Evolutionary conservation across 2,329 filamentous ascomycete species (phyloP), one percentile per base, ranked within the genome.

Genomic region (Diaporthe eres): DNA sequence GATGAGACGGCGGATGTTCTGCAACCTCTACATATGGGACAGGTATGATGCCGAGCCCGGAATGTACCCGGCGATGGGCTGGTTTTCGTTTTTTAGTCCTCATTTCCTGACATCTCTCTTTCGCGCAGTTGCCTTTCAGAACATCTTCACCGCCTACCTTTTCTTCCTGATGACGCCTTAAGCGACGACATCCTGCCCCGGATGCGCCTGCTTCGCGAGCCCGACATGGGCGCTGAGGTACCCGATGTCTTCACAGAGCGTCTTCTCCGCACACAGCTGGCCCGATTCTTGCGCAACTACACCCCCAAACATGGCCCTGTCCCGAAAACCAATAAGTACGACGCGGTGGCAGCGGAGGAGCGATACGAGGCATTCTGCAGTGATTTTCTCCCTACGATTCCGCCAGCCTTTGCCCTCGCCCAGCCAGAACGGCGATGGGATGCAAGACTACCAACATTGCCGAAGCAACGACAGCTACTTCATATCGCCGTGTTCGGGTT

Each of bases 221-320:
- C 49, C 7, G 49, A 51, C 19, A n/a, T 51, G 49, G 49, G 9
- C n/a, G 22, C 49, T 17, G 15, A 42, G 3, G 37, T 10, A 15
- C 60, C 60, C 2, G 34, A 63, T 9, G n/a, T 63, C 34, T 63
- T 63, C 60, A 63, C 60, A 44, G 60, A 42, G 12, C 60, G 60
- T 25, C 15, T 63, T 4, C 60, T 63, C 12, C 34, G n/a, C 8
- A 19, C 37, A 3, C 37, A 42, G 15, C 12, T 63, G 5, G 60
- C 60, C 19, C 19, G 15, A 15, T 63, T 63, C 37, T 31, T 39
- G 60, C 37, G 37, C 22, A 22, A 13, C 4, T 17, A 25, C 25
- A 42, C n/a, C 37, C 60, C 31, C 15, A 10, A 8, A 22, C 19
- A 1, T 4, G 60, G 25, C n/a, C 13, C 25, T 4, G 22, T 12